A percentile compares a stretch with the other conserved stretches of the same genome.
These are phyloP conservation scores for Thielaviopsis punctulata DNA, from an alignment of 2,329 filamentous ascomycete genomes.

Conservation along the genomic window DNA sequence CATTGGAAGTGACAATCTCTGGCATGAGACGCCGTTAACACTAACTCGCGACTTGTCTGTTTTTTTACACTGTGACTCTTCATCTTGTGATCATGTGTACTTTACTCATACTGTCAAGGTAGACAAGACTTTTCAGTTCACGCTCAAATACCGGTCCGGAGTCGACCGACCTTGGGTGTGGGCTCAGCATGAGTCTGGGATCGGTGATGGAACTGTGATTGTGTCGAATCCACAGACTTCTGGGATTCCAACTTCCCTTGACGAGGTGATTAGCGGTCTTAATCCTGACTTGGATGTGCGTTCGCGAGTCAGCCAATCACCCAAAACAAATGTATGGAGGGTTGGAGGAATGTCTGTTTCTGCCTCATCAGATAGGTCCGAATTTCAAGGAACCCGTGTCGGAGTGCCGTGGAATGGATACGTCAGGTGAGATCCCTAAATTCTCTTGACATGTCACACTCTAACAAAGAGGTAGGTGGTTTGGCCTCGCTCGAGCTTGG, in stretches of 20 bases:
- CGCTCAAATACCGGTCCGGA: conserved; percentile 47
- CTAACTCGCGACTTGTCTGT: conserved; percentile 29
- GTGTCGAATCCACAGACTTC: conserved; percentile 22
- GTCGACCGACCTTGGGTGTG: conserved; percentile 46
- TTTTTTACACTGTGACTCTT: conserved; percentile 13
- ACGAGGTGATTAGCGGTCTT: conserved; percentile 38
- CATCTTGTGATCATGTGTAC: conserved; percentile 7
- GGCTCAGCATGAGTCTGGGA: conserved; percentile 46
- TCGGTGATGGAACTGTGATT: conserved; percentile 45
- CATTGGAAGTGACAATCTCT: conserved; percentile 34
- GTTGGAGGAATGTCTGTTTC: conserved; percentile 37
- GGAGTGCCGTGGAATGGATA: conserved; percentile 44
- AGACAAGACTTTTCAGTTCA: conserved; percentile 30
- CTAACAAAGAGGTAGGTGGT: conserved; percentile 40
- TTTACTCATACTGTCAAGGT: conserved; percentile 8
- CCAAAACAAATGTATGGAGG: conserved; percentile 54
- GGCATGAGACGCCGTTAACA: conserved; percentile 31
- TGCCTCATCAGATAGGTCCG: conserved; percentile 40
- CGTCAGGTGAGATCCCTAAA: conserved; percentile 26
- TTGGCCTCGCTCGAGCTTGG: conserved; percentile 64
- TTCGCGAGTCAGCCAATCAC: conserved; percentile 45
- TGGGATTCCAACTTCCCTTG: conserved; percentile 25
- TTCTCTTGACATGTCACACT: background rate
- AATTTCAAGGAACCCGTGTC: conserved; percentile 36
- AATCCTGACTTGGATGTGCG: conserved; percentile 37